Evolutionary conservation across 805 yeast species (phyloP).

Genomic region (Lipomyces yamanashiensis): DNA sequence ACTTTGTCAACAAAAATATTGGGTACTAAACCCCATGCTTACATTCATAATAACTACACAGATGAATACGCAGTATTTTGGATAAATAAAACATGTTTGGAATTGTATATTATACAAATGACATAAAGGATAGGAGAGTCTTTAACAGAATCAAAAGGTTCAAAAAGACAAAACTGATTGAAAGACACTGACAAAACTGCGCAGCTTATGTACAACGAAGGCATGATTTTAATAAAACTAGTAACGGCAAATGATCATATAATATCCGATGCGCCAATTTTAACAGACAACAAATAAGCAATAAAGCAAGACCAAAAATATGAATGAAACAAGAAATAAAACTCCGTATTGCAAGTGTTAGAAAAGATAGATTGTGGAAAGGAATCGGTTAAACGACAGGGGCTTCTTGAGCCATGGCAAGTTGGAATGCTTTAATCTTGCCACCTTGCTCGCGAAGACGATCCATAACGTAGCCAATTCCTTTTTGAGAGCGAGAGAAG

Average conservation of each 20-base stretch:
- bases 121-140: conserved; percentile 6
- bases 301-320: conserved; percentile 1
- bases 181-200: background rate
- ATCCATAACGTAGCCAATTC: conserved; percentile 79
- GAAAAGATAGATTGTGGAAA: background rate
- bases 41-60: background rate
- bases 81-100: background rate
- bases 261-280: background rate
- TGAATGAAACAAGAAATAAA: background rate
- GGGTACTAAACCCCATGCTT: background rate
- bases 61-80: background rate
- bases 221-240: background rate
- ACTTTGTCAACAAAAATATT: background rate
- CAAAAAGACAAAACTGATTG: background rate
- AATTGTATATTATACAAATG: background rate
- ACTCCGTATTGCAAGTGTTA: conserved; percentile 5
- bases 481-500: conserved; percentile 66
- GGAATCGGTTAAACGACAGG: background rate
- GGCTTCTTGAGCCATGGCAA: conserved; percentile 34
- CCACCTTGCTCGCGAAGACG: conserved; percentile 46
- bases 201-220: background rate
- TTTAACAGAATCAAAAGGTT: background rate
- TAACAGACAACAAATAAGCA: background rate
- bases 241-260: background rate
- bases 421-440: conserved; percentile 33